phyloP scores from a whole-genome alignment of 305 asterid genomes.

The Fraxinus sp. region DNA sequence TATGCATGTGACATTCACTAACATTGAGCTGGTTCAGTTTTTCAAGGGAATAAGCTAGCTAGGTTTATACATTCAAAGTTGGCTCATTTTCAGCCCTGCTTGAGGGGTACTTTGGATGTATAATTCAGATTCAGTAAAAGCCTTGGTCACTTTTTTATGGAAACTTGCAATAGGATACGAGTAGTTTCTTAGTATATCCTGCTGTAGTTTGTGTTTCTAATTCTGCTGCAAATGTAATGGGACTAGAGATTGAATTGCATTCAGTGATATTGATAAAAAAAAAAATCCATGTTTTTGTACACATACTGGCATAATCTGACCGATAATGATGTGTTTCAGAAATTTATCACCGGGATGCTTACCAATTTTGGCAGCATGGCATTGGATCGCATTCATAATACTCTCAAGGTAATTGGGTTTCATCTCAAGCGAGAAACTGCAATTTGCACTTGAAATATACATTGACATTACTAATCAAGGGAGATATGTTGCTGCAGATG shows the following conservation, averaged over 20 bases:
- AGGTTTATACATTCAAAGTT: background rate
- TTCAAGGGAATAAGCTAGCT: background rate
- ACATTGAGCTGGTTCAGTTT: background rate
- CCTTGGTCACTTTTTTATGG: background rate
- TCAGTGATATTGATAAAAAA: background rate
- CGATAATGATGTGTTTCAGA: conserved; percentile 42
- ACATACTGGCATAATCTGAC: background rate
- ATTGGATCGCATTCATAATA: conserved; percentile 89
- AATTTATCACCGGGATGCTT: conserved; percentile 89
- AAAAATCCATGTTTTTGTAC: background rate
- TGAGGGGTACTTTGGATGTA: background rate
- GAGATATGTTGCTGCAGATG: conserved; percentile 51
- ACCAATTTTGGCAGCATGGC: conserved; percentile 97
- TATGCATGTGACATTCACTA: background rate
- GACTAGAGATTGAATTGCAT: background rate
- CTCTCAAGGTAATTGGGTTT: conserved; percentile 65
- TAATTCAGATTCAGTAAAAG: background rate
- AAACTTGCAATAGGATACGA: background rate
- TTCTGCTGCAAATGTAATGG: background rate
- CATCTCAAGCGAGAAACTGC: background rate
- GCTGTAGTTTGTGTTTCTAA: background rate
- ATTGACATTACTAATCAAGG: conserved; percentile 1
- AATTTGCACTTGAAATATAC: background rate
- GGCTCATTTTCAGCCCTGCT: background rate
- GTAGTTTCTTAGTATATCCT: background rate